These are phyloP conservation scores for Babesia ovis DNA, from an alignment of 169 alveolate genomes.

Conservation along the genomic window DNA sequence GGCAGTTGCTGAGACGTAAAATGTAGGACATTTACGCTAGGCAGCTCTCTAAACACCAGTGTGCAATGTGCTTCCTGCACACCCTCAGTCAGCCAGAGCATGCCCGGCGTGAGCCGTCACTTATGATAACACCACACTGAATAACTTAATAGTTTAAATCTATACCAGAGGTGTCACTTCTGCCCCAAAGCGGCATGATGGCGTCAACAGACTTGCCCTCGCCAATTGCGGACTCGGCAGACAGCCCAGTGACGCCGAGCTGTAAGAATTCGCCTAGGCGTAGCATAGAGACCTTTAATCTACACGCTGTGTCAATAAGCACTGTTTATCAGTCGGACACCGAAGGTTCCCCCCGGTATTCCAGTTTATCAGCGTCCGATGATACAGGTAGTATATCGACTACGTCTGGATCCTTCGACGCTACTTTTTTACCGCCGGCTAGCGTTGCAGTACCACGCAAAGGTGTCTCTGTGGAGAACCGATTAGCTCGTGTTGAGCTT, in stretches of 20 bases:
- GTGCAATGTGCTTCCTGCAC: background rate
- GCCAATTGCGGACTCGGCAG: background rate
- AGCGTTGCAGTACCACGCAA: background rate
- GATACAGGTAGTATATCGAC: conserved; percentile 1
- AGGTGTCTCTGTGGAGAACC: conserved; percentile 1
- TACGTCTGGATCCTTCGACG: conserved; percentile 7
- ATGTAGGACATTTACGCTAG: no score
- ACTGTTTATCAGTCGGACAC: conserved; percentile 59
- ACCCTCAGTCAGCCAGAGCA: no score
- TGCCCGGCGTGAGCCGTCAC: no score
- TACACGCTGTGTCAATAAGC: conserved; percentile 50
- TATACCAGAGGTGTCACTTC: background rate
- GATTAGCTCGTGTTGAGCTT: conserved; percentile 12
- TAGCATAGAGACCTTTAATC: conserved; percentile 9
- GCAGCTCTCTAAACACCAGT: no score
- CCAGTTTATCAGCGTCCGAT: conserved; percentile 6
- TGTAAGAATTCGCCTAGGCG: background rate
- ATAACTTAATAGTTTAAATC: no score
- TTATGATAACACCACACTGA: no score
- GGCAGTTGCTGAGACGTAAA: no score
- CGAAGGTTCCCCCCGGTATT: background rate
- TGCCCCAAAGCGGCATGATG: background rate
- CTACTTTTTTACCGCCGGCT: background rate
- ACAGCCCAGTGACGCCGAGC: background rate
- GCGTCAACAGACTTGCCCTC: conserved; percentile 1